Evolutionary conservation across 768 basidiomycete species (phyloP), one percentile per base, ranked within the genome.

Genomic region (Boletus sensibilis): DNA sequence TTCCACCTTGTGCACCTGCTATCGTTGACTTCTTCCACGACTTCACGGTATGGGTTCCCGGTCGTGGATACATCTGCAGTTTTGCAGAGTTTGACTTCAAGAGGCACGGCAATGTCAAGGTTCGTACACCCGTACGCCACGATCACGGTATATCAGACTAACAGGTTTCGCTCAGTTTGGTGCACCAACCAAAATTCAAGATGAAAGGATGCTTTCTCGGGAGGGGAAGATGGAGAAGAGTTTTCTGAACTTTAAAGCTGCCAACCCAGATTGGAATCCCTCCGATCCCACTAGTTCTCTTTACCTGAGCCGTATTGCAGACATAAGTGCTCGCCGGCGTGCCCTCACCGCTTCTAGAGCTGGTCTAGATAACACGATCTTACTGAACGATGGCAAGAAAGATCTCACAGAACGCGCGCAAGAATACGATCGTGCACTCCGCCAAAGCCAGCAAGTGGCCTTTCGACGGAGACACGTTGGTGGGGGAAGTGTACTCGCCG

Each of bases 181-280:
- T n/a, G 94, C 92, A 12, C 92, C 92, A 1, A 79, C 83, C 4
- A 74, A 78, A 38, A 82, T 80, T 9, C 76, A 78, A 13, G 89
- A 93, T 61, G 85, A 85, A 63, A 84, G 84, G 56, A 87, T 90
- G 79, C 79, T 90, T 64, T 92, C 90, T 5, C 91, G 90, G 58
- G 90, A 96, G 62, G 92, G 92, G 35, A 99, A 99, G 81, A 98
- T 99, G 95, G 97, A 99, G 79, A 97, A 98, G 77, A 92, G 90
- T 71, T 92, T 97, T 76, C 76, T 96, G 33, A 92, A 90, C 67
- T 97, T 97, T 80, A 96, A 95, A 76, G 93, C 93, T 41, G 89
- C 93, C 1, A 92, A 98, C 74, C 96, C 96, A 12, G 92, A 94
- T 56, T 99, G 96, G 96, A 89, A 84, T 58, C 96, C 96, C 0